Evolutionary conservation across 2,329 filamentous ascomycete species (phyloP).

Genomic region (Thermochaetoides dissita): DNA sequence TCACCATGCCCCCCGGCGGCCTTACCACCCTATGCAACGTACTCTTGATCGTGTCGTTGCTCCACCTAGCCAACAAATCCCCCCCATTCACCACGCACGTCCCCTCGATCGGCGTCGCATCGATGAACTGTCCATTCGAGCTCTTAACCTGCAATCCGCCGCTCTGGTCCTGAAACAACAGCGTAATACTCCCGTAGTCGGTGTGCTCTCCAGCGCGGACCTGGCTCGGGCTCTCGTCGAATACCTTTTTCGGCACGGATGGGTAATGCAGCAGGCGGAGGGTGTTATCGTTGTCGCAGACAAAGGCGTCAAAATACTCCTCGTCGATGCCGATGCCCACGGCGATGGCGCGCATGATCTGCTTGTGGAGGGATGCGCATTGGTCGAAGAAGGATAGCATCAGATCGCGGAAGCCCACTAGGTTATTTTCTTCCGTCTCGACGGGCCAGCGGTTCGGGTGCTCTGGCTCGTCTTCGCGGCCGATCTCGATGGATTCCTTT

Average conservation of each 20-base stretch:
- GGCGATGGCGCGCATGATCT: constrained; percentile 75
- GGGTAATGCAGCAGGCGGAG: constrained; percentile 68
- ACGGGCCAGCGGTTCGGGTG: constrained; percentile 66
- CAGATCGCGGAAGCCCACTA: constrained; percentile 47
- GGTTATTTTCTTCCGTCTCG: constrained; percentile 30
- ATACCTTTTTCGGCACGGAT: constrained; percentile 48
- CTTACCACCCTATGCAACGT: constrained; percentile 85
- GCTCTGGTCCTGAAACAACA: constrained; percentile 46
- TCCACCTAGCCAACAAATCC: constrained; percentile 75
- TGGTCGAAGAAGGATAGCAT: constrained; percentile 65
- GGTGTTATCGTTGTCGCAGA: constrained; percentile 56
- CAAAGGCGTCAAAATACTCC: constrained; percentile 62
- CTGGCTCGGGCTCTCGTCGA: constrained; percentile 51
- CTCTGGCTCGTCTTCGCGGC: constrained; percentile 41
- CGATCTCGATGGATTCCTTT: constrained; percentile 54
- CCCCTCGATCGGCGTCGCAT: constrained; percentile 67
- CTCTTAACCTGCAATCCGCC: constrained; percentile 48
- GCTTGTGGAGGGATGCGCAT: constrained; percentile 59
- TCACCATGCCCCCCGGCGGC: constrained; percentile 27
- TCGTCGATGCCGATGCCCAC: constrained; percentile 63
- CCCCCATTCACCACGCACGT: constrained; percentile 84
- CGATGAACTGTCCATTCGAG: constrained; percentile 63
- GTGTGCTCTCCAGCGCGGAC: constrained; percentile 69
- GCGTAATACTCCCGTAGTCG: constrained; percentile 47
- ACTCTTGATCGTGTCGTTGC: constrained; percentile 80